phyloP scores from a whole-genome alignment of 2,329 filamentous ascomycete species.

The Samsoniella hepiali region DNA sequence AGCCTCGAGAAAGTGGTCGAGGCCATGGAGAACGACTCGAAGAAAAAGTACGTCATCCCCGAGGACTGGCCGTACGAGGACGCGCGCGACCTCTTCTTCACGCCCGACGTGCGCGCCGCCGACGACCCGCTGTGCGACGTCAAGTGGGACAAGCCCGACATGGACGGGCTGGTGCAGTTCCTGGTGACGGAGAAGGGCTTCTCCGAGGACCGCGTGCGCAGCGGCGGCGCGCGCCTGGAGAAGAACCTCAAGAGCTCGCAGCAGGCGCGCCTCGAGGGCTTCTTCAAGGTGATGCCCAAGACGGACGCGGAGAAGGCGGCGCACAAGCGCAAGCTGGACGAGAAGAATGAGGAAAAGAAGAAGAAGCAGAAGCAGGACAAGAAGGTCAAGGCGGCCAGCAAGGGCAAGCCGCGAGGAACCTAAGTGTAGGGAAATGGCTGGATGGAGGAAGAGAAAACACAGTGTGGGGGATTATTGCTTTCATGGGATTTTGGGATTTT shows the following conservation, averaged over 20 bases:
- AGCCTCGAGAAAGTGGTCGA: slow-evolving; percentile 84
- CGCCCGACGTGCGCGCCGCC: slow-evolving; percentile 81
- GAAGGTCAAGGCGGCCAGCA: slow-evolving; percentile 90
- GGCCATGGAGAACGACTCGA: slow-evolving; percentile 69
- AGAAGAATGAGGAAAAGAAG: slow-evolving; percentile 87
- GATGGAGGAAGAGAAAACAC: neutral
- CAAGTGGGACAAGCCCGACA: slow-evolving; percentile 93
- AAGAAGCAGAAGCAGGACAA: slow-evolving; percentile 94
- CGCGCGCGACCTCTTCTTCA: slow-evolving; percentile 85
- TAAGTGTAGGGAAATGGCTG: neutral
- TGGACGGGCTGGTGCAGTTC: slow-evolving; percentile 85
- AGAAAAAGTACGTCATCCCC: slow-evolving; percentile 78
- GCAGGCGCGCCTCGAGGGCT: slow-evolving; percentile 88
- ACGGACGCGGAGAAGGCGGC: slow-evolving; percentile 79
- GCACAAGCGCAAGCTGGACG: slow-evolving; percentile 90
- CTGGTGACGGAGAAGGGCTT: slow-evolving; percentile 94
- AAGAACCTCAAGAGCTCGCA: slow-evolving; percentile 92
- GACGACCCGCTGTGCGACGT: slow-evolving; percentile 89
- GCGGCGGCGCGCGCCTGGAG: slow-evolving; percentile 70
- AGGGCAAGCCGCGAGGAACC: slow-evolving; percentile 76
- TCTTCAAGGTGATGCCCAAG: slow-evolving; percentile 92
- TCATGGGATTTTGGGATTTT: neutral
- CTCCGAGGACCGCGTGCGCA: slow-evolving; percentile 87
- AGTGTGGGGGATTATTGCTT: neutral
- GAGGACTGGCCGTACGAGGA: slow-evolving; percentile 97